Evolutionary conservation across 106 monocot genomes (phyloP).

Genomic region (Dendrobium catenatum): DNA sequence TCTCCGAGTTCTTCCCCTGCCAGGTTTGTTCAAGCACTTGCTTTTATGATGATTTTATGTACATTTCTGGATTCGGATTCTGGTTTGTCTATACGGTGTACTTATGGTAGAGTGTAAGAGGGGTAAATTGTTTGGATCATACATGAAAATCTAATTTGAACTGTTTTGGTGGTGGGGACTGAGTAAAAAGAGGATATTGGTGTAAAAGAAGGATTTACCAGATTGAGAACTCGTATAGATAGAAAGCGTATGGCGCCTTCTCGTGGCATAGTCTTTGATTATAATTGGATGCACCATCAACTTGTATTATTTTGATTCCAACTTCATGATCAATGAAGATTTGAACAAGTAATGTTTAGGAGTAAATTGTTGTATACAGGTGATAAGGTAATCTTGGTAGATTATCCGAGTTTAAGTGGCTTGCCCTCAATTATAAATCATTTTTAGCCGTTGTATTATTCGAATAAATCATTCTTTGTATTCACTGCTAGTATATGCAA

Average conservation of each 20-base stretch:
- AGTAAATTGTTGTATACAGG: neutral
- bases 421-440: neutral
- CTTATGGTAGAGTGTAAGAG: slow-evolving; percentile 2
- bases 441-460: neutral
- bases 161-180: neutral
- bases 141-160: neutral
- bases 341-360: neutral
- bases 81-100: neutral
- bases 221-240: neutral
- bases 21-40: slow-evolving; percentile 26
- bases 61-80: slow-evolving; percentile 5
- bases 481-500: neutral
- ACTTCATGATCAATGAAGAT: neutral
- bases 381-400: neutral
- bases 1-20: slow-evolving; percentile 37
- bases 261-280: neutral
- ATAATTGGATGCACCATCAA: neutral
- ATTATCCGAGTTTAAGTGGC: neutral
- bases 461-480: neutral
- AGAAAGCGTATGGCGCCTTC: neutral
- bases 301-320: neutral
- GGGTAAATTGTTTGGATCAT: neutral
- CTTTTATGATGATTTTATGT: neutral
- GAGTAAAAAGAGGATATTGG: neutral
- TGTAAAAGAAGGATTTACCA: neutral